Evolutionary conservation across 805 yeast genomes (phyloP), one percentile per base, ranked within the genome.

Genomic region (Barnettozyma californica): DNA sequence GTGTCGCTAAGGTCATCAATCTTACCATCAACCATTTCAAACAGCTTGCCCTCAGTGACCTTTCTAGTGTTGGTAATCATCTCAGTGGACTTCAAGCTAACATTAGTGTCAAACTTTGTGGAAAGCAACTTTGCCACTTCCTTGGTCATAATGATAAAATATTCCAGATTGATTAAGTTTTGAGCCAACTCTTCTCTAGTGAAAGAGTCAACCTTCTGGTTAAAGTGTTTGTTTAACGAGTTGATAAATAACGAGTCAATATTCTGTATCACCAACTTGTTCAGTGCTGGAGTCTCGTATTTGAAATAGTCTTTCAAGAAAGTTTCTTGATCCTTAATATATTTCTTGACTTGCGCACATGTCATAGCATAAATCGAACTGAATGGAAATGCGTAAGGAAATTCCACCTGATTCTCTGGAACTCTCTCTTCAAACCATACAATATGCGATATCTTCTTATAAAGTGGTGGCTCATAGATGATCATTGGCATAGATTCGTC

Each of bases 171-270:
- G 49, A 94, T 84, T 55, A 87, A 74, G 55, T 88, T 87, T 69
- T 94, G 98, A 0, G 96, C 84, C 25, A 89, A 77, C 55, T 89
- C 91, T 65, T 92, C 98, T 61, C 95, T 87, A 53, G 90, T 86
- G 11, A 84, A 78, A 2, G 90, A 76, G 55, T 80, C 76, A 43
- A 85, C 75, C 51, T 81, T 80, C 13, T 75, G 73, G 48, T 78
- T 74, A 43, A 87, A 78, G 51, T 83, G 79, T 37, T 72, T 72
- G 56, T 88, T 77, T 1, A 92, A 85, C 2, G 87, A 78, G 40
- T 78, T 76, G 18, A 78, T 75, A 52, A 91, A 71, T n/a, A 89
- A 77, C 20, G 69, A 63, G 59, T 94, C 97, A 46, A 90, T 74
- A 1, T 83, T 71, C 9, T 70, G 72, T 13, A 78, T 75, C 44